These are phyloP conservation scores for Tulasnella sp. DNA, from an alignment of 768 basidiomycete species.

Conservation along the genomic window DNA sequence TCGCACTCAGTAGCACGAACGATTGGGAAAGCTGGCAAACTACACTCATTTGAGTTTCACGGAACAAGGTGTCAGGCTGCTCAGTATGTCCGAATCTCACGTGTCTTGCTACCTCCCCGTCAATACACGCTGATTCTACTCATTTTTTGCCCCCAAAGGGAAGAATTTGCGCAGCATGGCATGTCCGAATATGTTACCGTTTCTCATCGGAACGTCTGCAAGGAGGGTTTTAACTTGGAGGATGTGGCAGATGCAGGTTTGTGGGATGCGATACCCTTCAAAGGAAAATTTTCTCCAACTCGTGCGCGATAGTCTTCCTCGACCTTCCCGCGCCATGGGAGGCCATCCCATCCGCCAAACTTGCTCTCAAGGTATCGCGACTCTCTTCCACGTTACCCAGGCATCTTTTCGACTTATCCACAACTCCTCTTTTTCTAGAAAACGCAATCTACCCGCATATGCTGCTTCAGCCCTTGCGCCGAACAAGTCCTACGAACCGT, in stretches of 20 bases:
- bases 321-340: constrained; percentile 99
- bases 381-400: too few relatives aligned
- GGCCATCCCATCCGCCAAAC: constrained; percentile 81
- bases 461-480: constrained; percentile 98
- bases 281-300: not conserved
- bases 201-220: constrained; percentile 94
- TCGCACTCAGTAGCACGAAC: constrained; percentile 83
- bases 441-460: constrained; percentile 81
- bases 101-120: not conserved
- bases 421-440: constrained; percentile 48
- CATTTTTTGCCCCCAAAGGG: constrained; percentile 44
- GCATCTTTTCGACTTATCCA: not conserved
- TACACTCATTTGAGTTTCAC: constrained; percentile 95
- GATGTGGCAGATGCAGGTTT: constrained; percentile 75
- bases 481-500: constrained; percentile 96
- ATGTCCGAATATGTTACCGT: constrained; percentile 70
- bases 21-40: constrained; percentile 65
- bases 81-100: constrained; percentile 48
- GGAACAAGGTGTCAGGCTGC: constrained; percentile 80
- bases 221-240: constrained; percentile 84
- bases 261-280: constrained; percentile 28
- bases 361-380: constrained; percentile 65
- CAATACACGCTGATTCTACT: not conserved
- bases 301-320: constrained; percentile 68
- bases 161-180: constrained; percentile 81